Conservation (phyloP, 2,329 filamentous ascomycete genomes). For the Cytospora schulzeri region DNA sequence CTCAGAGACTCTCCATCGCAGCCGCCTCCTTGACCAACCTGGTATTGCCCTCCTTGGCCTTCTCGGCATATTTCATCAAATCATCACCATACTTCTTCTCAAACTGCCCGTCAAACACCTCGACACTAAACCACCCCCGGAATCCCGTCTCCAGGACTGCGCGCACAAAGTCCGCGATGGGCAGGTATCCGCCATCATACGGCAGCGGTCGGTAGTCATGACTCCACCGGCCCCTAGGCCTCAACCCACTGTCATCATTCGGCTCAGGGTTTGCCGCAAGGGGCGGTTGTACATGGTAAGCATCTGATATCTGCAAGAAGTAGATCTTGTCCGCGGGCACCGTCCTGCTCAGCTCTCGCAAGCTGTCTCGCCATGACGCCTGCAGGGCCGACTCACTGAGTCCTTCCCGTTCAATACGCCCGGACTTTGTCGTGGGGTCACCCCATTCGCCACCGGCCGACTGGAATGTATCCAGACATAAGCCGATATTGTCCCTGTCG, state of each 20-base stretch:
- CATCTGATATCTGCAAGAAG: constrained; percentile 74
- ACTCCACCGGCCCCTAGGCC: constrained; percentile 70
- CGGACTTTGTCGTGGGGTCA: constrained; percentile 67
- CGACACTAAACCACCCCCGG: constrained; percentile 35
- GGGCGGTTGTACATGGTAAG: constrained; percentile 63
- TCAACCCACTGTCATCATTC: constrained; percentile 52
- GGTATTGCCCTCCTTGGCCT: constrained; percentile 28
- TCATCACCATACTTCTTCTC: constrained; percentile 37
- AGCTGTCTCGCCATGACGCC: constrained; percentile 52
- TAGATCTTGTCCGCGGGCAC: constrained; percentile 73
- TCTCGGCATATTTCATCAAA: constrained; percentile 33
- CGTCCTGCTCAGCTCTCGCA: constrained; percentile 56
- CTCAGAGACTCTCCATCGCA: not conserved
- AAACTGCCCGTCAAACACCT: constrained; percentile 38
- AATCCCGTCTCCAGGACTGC: constrained; percentile 67
- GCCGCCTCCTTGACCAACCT: constrained; percentile 20
- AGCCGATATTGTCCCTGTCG: constrained; percentile 66
- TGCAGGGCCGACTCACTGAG: constrained; percentile 47
- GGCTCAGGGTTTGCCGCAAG: constrained; percentile 46
- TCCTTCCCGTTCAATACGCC: constrained; percentile 52
- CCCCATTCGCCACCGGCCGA: constrained; percentile 72
- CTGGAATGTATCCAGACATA: constrained; percentile 81
- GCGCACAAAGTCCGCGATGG: constrained; percentile 63
- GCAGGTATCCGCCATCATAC: constrained; percentile 71
- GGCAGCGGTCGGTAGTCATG: constrained; percentile 70